Evolutionary conservation across 441 rosid species (phyloP).

Genomic region (Mallotus japonicus): DNA sequence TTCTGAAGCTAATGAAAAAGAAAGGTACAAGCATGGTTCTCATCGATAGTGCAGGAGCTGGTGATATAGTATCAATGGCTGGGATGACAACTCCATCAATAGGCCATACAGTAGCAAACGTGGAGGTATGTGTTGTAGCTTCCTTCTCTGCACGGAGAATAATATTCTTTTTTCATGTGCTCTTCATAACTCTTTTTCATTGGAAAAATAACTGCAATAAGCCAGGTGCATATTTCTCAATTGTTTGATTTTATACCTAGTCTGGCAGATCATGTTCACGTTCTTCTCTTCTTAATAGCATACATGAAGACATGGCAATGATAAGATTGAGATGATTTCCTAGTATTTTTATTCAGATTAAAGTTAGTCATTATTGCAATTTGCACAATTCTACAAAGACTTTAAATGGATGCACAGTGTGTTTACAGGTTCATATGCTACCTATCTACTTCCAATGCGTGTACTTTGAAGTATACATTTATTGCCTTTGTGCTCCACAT

Average conservation of each 20-base stretch:
- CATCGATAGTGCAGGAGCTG: conserved; percentile 91
- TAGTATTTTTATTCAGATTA: background rate
- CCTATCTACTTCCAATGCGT: background rate
- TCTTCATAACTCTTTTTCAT: background rate
- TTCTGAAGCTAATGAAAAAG: conserved; percentile 92
- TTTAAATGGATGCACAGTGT: background rate
- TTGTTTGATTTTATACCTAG: conserved; percentile 6
- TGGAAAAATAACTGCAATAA: background rate
- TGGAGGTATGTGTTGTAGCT: conserved; percentile 50
- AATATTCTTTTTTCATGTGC: background rate
- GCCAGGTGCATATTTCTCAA: background rate
- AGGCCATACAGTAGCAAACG: conserved; percentile 80
- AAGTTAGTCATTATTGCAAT: background rate
- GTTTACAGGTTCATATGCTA: background rate
- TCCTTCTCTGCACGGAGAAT: conserved; percentile 3
- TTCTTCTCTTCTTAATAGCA: background rate
- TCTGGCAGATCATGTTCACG: background rate
- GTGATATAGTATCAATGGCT: conserved; percentile 90
- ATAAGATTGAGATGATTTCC: background rate
- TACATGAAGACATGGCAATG: background rate
- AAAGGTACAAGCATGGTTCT: conserved; percentile 79
- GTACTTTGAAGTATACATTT: background rate
- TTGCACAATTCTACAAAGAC: background rate
- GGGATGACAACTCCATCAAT: conserved; percentile 83
- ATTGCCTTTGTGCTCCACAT: background rate